Evolutionary conservation across 306 rosid species (phyloP).

Genomic region (Cicer cuneatum): DNA sequence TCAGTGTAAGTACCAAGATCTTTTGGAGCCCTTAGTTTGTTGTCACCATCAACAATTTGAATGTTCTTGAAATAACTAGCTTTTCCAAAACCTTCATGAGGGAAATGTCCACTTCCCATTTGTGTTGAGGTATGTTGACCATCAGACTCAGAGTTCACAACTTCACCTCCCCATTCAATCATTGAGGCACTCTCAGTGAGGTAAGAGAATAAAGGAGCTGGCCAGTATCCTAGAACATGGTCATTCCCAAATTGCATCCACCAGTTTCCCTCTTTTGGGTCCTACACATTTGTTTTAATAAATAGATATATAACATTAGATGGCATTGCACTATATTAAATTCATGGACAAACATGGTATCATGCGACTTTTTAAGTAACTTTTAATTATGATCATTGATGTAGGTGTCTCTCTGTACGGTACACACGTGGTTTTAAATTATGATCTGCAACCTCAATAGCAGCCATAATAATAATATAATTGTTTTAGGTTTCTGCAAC

Average conservation of each 20-base stretch:
- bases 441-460: too few relatives aligned
- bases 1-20: constrained; percentile 59
- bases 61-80: constrained; percentile 60
- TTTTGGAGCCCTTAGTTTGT: constrained; percentile 56
- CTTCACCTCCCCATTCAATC: constrained; percentile 72
- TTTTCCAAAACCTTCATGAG: constrained; percentile 65
- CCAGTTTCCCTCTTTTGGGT: constrained; percentile 72
- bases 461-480: too few relatives aligned
- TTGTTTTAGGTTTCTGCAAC: too few relatives aligned
- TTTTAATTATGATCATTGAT: neutral
- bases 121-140: constrained; percentile 69
- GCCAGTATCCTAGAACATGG: constrained; percentile 69
- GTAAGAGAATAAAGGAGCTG: constrained; percentile 59
- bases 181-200: constrained; percentile 61
- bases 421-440: too few relatives aligned
- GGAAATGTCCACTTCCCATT: constrained; percentile 73
- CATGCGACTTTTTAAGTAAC: neutral
- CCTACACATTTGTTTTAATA: constrained; percentile 52
- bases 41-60: constrained; percentile 59
- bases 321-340: constrained; percentile 43
- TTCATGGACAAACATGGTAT: constrained; percentile 33
- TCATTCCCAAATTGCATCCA: constrained; percentile 67
- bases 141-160: constrained; percentile 54
- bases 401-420: neutral
- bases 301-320: constrained; percentile 20